Evolutionary conservation across 1,284 basidiomycete genomes (phyloP).

Genomic region (Trichosporon sp.): DNA sequence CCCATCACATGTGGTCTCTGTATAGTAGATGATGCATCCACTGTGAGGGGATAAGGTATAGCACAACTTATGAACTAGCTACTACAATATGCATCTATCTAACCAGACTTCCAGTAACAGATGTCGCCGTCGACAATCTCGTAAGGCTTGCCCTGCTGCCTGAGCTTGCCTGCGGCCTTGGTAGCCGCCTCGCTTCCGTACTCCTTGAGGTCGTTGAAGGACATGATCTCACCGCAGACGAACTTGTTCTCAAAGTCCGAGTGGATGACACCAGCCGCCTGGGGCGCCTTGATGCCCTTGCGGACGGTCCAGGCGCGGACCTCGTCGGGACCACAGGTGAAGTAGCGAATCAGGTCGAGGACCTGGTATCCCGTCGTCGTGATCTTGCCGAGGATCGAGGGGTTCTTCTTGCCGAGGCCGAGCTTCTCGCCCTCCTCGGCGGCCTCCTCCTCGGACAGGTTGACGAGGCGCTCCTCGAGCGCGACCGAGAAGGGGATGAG

Average conservation of each 20-base stretch:
- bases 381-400: conserved; percentile 78
- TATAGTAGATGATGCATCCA: conserved; percentile 1
- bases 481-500: conserved; percentile 97
- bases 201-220: conserved; percentile 84
- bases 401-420: conserved; percentile 41
- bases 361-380: conserved; percentile 83
- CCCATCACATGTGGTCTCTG: too few species aligned
- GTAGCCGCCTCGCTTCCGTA: conserved; percentile 83
- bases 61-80: conserved; percentile 4
- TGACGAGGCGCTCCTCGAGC: conserved; percentile 82
- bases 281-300: conserved; percentile 87
- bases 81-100: conserved; percentile 5
- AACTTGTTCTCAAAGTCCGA: conserved; percentile 72
- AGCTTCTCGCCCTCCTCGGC: conserved; percentile 64
- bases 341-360: conserved; percentile 90
- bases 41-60: neutral
- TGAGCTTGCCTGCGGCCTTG: conserved; percentile 90
- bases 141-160: conserved; percentile 93
- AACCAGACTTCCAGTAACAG: conserved; percentile 45
- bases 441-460: conserved; percentile 62
- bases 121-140: conserved; percentile 50
- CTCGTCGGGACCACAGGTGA: conserved; percentile 94
- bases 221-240: conserved; percentile 99
- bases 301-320: conserved; percentile 98
- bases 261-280: conserved; percentile 97